A percentile compares a stretch with the other conserved stretches of the same genome.
Evolutionary conservation across 768 basidiomycete genomes (phyloP).

Genomic region (Xanthoconium purpureum): DNA sequence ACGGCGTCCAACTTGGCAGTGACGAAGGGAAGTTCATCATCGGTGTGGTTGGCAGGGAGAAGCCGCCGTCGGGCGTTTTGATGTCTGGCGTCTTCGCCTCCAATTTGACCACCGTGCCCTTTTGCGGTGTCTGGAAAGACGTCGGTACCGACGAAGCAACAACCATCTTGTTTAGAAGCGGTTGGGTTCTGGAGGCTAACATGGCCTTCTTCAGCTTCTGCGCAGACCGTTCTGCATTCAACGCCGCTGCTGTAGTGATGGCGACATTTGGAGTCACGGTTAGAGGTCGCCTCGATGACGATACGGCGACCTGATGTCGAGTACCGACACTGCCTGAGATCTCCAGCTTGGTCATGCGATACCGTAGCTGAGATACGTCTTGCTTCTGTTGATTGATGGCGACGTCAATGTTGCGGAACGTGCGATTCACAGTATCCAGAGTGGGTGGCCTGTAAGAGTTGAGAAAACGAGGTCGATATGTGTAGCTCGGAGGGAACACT

Average conservation of each 20-base stretch:
- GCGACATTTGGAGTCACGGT: slow-evolving; percentile 66
- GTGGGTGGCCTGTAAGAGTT: slow-evolving; percentile 64
- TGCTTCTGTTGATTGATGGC: slow-evolving; percentile 60
- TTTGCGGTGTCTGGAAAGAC: slow-evolving; percentile 31
- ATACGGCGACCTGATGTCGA: slow-evolving; percentile 43
- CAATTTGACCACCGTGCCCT: slow-evolving; percentile 11
- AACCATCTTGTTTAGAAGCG: slow-evolving; percentile 62
- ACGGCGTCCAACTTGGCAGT: slow-evolving; percentile 23
- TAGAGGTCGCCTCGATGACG: slow-evolving; percentile 37
- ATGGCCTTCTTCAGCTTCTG: slow-evolving; percentile 68
- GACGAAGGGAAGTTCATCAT: slow-evolving; percentile 25
- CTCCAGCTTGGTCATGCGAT: slow-evolving; percentile 53
- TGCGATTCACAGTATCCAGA: slow-evolving; percentile 77
- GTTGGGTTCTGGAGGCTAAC: slow-evolving; percentile 55
- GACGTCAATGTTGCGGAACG: slow-evolving; percentile 80
- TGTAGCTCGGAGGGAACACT: slow-evolving; percentile 17
- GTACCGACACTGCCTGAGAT: slow-evolving; percentile 26
- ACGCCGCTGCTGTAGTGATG: slow-evolving; percentile 71
- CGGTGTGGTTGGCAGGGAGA: slow-evolving; percentile 18
- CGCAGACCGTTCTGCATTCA: slow-evolving; percentile 77
- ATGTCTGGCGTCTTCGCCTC: slow-evolving; percentile 1
- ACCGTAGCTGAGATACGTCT: slow-evolving; percentile 49
- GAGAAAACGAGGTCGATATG: background rate
- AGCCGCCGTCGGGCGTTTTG: background rate
- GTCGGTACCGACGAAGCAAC: slow-evolving; percentile 15